Evolutionary conservation across 2,329 filamentous ascomycete genomes (phyloP), one percentile per base, ranked within the genome.

Genomic region (Xylaria sp.): DNA sequence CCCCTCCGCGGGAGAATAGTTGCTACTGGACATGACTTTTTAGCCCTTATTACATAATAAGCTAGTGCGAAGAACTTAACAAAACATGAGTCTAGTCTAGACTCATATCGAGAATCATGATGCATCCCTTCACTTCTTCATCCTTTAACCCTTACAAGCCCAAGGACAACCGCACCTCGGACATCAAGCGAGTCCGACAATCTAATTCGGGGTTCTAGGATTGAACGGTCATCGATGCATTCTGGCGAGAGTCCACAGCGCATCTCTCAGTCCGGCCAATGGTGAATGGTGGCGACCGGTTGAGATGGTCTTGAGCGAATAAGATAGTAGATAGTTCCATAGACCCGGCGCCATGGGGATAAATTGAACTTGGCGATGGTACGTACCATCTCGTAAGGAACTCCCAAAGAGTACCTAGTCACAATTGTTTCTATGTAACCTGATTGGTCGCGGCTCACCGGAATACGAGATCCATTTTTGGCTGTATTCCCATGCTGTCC

Each of bases 141-240:
- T 44, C n/a, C 25, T 60, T 10, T 0, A 42, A 42, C 3, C 2
- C 10, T 27, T 27, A n/a, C 13, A 29, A 56, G 6, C 7, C 25
- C 6, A 17, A 33, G 7, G 10, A 11, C 1, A n/a, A 22, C 6
- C 58, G 38, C 29, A 2, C 49, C 54, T 66, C 64, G 64, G 64
- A 59, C 49, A 59, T 63, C 54, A 22, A 39, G 5, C n/a, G 25
- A 66, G 59, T 63, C 60, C 64, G 64, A 66, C 9, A 47, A 39
- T 49, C 15, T 29, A 45, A 5, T 9, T 44, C 11, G 1, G 15
- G 13, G 15, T 5, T 17, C 22, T 54, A 25, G 31, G 20, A 22
- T 9, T 20, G 10, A 25, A 62, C 27, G 4, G 17, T 6, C 25
- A 49, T 59, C 33, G 17, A 60, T 63, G 9, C 31, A 33, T 5